Evolutionary conservation across 1,284 basidiomycete genomes (phyloP).

Genomic region (Leucoagaricus sp.): DNA sequence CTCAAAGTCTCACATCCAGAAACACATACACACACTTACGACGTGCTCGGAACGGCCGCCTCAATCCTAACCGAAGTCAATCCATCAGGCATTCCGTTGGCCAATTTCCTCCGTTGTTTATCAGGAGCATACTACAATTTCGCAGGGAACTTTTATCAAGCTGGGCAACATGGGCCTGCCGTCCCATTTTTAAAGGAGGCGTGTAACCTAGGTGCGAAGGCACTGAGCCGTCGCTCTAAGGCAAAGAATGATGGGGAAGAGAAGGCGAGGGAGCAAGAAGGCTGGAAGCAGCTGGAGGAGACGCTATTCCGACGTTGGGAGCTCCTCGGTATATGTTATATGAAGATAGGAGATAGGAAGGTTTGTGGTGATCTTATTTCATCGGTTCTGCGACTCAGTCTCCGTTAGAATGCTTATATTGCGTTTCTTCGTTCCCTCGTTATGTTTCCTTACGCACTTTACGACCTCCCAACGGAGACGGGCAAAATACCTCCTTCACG

Average conservation of each 20-base stretch:
- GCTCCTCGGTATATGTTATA: slow-evolving; percentile 74
- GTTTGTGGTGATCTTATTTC: slow-evolving; percentile 33
- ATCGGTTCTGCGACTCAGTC: slow-evolving; percentile 6
- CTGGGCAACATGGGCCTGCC: slow-evolving; percentile 56
- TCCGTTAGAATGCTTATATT: slow-evolving; percentile 55
- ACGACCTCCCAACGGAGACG: slow-evolving; percentile 35
- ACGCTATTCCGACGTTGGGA: slow-evolving; percentile 75
- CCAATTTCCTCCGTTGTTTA: slow-evolving; percentile 64
- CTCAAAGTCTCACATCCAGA: slow-evolving; percentile 48
- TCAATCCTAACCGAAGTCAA: slow-evolving; percentile 14
- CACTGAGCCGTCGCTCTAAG: slow-evolving; percentile 24
- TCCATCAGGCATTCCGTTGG: slow-evolving; percentile 27
- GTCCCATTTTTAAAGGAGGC: slow-evolving; percentile 66
- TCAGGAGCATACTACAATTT: slow-evolving; percentile 70
- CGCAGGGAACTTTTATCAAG: slow-evolving; percentile 65
- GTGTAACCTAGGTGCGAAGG: slow-evolving; percentile 52
- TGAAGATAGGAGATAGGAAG: slow-evolving; percentile 72
- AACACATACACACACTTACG: slow-evolving; percentile 51
- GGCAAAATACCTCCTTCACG: slow-evolving; percentile 27
- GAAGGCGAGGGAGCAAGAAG: slow-evolving; percentile 40
- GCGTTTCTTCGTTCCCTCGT: slow-evolving; percentile 55
- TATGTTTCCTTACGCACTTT: slow-evolving; percentile 51
- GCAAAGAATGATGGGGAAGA: slow-evolving; percentile 19
- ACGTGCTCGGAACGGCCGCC: slow-evolving; percentile 36
- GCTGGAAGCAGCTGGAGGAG: slow-evolving; percentile 60